phyloP scores from a whole-genome alignment of 306 rosid genomes.

The Macrotyloma uniflorum region DNA sequence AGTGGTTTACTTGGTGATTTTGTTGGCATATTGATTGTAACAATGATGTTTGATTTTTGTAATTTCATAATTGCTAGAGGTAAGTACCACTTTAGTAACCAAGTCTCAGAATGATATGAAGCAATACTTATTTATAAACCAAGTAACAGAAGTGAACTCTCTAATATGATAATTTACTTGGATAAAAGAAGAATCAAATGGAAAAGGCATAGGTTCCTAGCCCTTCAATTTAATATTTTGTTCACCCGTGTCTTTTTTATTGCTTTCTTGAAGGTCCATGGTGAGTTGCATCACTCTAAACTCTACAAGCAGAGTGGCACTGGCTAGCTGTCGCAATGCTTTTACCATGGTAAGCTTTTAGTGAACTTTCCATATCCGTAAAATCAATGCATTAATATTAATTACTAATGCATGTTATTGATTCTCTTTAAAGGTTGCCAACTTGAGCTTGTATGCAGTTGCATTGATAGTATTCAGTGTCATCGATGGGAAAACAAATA shows the following conservation, averaged over 20 bases:
- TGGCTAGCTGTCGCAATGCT: slow-evolving; percentile 96
- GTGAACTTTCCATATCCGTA: slow-evolving; percentile 14
- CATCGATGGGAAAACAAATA: slow-evolving; percentile 49
- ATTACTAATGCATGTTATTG: slow-evolving; percentile 6
- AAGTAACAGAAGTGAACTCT: slow-evolving; percentile 5
- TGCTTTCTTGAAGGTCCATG: slow-evolving; percentile 80
- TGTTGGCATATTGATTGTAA: slow-evolving; percentile 12
- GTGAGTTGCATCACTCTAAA: slow-evolving; percentile 87
- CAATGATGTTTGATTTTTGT: not conserved
- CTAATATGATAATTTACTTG: not conserved
- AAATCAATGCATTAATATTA: slow-evolving; percentile 8
- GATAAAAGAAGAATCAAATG: not conserved
- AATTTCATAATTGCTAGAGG: not conserved
- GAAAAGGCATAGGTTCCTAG: slow-evolving; percentile 9
- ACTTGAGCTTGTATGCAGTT: slow-evolving; percentile 80
- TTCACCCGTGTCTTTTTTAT: slow-evolving; percentile 11
- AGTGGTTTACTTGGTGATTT: not conserved
- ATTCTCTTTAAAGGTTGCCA: slow-evolving; percentile 70
- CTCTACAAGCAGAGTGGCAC: slow-evolving; percentile 87
- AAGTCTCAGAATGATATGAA: slow-evolving; percentile 11
- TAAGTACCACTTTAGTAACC: not conserved
- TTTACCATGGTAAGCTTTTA: slow-evolving; percentile 75
- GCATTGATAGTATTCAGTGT: slow-evolving; percentile 70
- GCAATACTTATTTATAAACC: not conserved
- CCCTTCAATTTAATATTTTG: slow-evolving; percentile 24